Conservation (phyloP, 805 yeast species). For the Wickerhamiella siamensis region DNA sequence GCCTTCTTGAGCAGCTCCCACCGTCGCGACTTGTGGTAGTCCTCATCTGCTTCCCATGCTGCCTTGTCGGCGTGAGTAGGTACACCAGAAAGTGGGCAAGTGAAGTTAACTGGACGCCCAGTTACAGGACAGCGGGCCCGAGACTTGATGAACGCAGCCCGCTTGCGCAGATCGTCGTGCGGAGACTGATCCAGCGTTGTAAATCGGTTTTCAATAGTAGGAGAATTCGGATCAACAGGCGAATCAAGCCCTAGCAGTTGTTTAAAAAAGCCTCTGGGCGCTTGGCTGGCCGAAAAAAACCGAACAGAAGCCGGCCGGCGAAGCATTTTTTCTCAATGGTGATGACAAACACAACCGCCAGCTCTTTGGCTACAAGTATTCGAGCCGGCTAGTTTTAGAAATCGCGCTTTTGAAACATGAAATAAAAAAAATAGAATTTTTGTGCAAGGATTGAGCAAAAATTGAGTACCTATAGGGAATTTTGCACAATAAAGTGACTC, state of each 20-base stretch:
- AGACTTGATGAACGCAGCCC: conserved; percentile 84
- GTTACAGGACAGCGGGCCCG: conserved; percentile 88
- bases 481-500: too few species aligned
- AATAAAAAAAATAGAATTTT: too few species aligned
- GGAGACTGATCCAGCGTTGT: conserved; percentile 92
- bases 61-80: conserved; percentile 88
- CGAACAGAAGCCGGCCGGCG: background rate
- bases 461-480: too few species aligned
- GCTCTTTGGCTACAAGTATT: too few species aligned
- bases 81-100: conserved; percentile 88
- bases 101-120: conserved; percentile 57
- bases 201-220: conserved; percentile 58
- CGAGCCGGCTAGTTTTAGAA: too few species aligned
- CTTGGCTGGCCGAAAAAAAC: conserved; percentile 2
- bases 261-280: conserved; percentile 13
- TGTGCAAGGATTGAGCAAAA: too few species aligned
- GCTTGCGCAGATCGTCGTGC: conserved; percentile 65
- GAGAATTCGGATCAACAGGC: conserved; percentile 21
- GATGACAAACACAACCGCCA: too few species aligned
- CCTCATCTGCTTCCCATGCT: conserved; percentile 74
- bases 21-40: conserved; percentile 51
- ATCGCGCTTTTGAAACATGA: too few species aligned
- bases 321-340: background rate
- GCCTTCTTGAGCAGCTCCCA: conserved; percentile 72
- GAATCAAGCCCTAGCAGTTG: conserved; percentile 17